These are phyloP conservation scores for Falciphora oryzae DNA, from an alignment of 2,329 filamentous ascomycete species.

Conservation along the genomic window DNA sequence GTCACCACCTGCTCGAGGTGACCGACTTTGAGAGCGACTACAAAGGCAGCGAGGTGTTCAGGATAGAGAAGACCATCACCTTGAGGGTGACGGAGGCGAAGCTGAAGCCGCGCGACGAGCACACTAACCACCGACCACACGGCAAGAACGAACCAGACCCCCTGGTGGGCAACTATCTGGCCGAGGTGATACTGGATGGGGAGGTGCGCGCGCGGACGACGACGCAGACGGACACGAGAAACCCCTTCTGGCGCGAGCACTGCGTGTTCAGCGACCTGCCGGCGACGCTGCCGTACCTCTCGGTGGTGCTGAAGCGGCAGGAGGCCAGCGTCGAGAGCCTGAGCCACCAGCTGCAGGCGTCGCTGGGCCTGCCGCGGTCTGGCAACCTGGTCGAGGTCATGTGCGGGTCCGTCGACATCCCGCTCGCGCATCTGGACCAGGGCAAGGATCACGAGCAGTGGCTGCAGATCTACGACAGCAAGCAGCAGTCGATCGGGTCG, in stretches of 20 bases:
- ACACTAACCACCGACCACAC: constrained; percentile 3
- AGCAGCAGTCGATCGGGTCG: constrained; percentile 70
- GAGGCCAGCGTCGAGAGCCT: constrained; percentile 44
- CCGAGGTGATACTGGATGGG: constrained; percentile 73
- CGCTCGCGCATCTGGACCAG: constrained; percentile 70
- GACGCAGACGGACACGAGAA: constrained; percentile 63
- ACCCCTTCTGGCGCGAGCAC: constrained; percentile 78
- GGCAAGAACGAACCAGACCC: constrained; percentile 30
- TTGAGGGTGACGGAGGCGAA: constrained; percentile 59
- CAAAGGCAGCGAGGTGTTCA: constrained; percentile 45
- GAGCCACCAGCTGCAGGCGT: constrained; percentile 37
- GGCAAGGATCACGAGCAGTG: constrained; percentile 80
- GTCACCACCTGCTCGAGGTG: constrained; percentile 37
- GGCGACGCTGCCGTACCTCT: constrained; percentile 60
- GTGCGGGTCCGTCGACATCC: constrained; percentile 73
- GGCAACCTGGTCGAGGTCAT: constrained; percentile 43
- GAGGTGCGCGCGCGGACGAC: constrained; percentile 73
- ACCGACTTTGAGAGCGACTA: constrained; percentile 34
- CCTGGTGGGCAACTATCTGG: constrained; percentile 63
- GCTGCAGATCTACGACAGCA: constrained; percentile 75
- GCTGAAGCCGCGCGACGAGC: constrained; percentile 36
- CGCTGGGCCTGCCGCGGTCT: constrained; percentile 35
- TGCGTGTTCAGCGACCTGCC: constrained; percentile 73
- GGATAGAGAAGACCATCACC: constrained; percentile 55
- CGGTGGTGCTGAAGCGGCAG: constrained; percentile 64